Base-by-base conservation (phyloP, 371 early-diverging fungal genomes). In the Mortierella polycephala region DNA sequence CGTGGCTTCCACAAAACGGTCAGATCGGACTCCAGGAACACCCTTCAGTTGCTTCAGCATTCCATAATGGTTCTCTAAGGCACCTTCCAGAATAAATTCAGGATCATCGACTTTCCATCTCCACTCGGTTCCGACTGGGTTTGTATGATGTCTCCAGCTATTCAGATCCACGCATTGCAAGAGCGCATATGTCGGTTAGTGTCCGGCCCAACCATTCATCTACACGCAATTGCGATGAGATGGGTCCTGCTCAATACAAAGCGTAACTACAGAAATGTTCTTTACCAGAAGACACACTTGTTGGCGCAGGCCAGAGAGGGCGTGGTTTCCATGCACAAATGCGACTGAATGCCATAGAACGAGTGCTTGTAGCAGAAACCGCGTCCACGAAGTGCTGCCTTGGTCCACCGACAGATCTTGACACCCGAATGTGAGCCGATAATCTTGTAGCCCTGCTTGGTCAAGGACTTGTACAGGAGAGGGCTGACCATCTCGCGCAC, bases 361-460 rank as follows among this genome's bases (percentile, higher is more conserved):
- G 93, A 82, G 82, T 93, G 90, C 69, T 93, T 94, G 75, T 93
- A 94, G 69, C 93, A 94, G 68, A 91, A 93, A 21, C 94, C 94
- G 54, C 92, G 87, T 39, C 93, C 93, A 62, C 92, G 85, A 44
- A 94, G 75, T 58, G 92, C 92, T 14, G 89, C 81, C 79, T 93
- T 94, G 10, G 93, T 94, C 95, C 93, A 94, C 45, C 93, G 87
- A 77, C 93, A 93, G 56, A 94, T 88, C 83, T 93, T 94, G 44
- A 94, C 94, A 40, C 92, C 94, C 6, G 90, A 90, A 74, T 94
- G 94, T 7, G 91, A 73, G 41, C 93, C 94, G 53, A 94, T 86
- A 46, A 93, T 88, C 76, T 92, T 92, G 76, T 94, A 93, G 1
- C 94, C 92, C 80, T 93, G 92, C 74, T 94, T 93, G 40, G 90